Percentiles rank a stretch among this genome's conserved stretches.
These are phyloP conservation scores for Copromyces sp. DNA, from an alignment of 495 filamentous ascomycete genomes.

Conservation along the genomic window DNA sequence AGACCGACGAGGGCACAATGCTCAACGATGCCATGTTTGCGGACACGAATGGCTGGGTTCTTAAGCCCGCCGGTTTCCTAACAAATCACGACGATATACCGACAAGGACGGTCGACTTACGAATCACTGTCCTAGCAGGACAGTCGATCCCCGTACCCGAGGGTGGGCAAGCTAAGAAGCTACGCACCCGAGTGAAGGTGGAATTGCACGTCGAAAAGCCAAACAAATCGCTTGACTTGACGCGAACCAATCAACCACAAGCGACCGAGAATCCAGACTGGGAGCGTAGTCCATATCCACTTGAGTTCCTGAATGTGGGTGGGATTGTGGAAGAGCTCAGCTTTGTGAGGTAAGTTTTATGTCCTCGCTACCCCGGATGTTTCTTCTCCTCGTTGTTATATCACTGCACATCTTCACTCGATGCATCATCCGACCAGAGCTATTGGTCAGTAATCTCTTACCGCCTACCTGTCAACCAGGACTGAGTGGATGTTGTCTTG, in stretches of 20 bases:
- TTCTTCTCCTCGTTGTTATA: neutral
- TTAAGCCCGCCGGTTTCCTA: constrained; percentile 59
- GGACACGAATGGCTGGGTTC: constrained; percentile 71
- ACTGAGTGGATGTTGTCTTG: neutral
- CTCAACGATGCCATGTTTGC: constrained; percentile 88
- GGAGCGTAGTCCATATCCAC: constrained; percentile 13
- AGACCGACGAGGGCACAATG: constrained; percentile 85
- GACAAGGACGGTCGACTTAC: constrained; percentile 26
- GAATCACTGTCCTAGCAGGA: constrained; percentile 35
- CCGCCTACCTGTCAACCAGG: neutral
- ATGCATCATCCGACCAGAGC: neutral
- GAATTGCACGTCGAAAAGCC: constrained; percentile 67
- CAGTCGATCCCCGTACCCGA: constrained; percentile 31
- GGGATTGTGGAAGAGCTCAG: constrained; percentile 34
- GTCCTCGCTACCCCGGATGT: neutral
- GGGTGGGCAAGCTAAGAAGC: constrained; percentile 14
- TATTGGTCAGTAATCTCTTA: neutral
- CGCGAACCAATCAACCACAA: constrained; percentile 20
- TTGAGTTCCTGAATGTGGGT: constrained; percentile 30
- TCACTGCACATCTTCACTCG: neutral
- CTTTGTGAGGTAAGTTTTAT: constrained; percentile 35
- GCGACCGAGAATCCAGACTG: constrained; percentile 35
- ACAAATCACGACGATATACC: constrained; percentile 13
- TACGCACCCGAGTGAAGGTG: constrained; percentile 51
- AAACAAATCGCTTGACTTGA: constrained; percentile 25